A percentile compares a stretch with the other conserved stretches of the same genome.
Evolutionary conservation across 768 basidiomycete genomes (phyloP).

Genomic region (Tricholoma sp.): DNA sequence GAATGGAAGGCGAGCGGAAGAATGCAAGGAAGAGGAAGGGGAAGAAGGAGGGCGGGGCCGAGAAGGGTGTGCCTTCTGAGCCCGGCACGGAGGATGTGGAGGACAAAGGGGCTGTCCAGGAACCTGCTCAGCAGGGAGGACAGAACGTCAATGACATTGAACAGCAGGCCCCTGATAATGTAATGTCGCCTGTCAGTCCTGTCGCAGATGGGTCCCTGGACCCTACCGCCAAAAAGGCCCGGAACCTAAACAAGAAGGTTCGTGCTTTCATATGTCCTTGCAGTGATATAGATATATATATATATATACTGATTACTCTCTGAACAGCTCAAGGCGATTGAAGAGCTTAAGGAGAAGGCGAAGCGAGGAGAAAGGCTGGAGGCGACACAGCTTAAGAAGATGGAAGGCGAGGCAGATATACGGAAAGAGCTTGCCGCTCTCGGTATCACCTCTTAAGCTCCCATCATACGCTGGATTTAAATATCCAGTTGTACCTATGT

Average conservation of each 20-base stretch:
- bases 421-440: conserved; percentile 64
- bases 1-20: conserved; percentile 31
- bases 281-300: conserved; percentile 2
- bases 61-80: conserved; percentile 19
- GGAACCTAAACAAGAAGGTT: conserved; percentile 96
- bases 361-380: conserved; percentile 89
- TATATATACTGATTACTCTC: neutral
- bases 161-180: conserved; percentile 13
- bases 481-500: neutral
- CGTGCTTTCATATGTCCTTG: conserved; percentile 14
- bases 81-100: conserved; percentile 38
- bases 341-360: conserved; percentile 91
- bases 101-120: conserved; percentile 22
- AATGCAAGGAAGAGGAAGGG: conserved; percentile 35
- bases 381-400: conserved; percentile 95
- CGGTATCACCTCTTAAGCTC: conserved; percentile 16
- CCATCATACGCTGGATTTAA: neutral
- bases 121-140: conserved; percentile 3
- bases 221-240: conserved; percentile 83
- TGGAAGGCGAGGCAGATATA: conserved; percentile 86
- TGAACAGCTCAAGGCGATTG: conserved; percentile 90
- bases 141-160: conserved; percentile 6
- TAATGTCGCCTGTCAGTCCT: conserved; percentile 47
- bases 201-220: conserved; percentile 60
- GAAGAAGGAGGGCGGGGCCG: conserved; percentile 44